Conservation (phyloP, 1,284 basidiomycete genomes). For the Sporisorium graminicola region DNA sequence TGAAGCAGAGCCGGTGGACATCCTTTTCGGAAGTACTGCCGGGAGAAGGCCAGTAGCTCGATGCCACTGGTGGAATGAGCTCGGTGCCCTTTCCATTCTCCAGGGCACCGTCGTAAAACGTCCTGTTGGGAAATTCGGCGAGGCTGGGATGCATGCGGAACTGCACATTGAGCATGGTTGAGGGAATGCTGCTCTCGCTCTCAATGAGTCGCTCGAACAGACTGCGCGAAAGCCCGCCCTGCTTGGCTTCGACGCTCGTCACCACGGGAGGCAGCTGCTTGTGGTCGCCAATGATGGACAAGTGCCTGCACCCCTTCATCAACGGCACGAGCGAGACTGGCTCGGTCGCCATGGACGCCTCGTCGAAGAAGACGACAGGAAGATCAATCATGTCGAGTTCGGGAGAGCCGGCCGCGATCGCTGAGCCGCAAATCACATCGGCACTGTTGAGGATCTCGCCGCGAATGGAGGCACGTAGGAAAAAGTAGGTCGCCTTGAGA, state of each 20-base stretch:
- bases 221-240: slow-evolving; percentile 81
- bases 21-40: neutral
- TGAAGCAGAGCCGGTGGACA: slow-evolving; percentile 42
- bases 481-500: slow-evolving; percentile 56
- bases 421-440: slow-evolving; percentile 71
- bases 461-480: slow-evolving; percentile 65
- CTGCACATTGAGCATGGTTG: slow-evolving; percentile 84
- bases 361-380: slow-evolving; percentile 92
- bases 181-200: slow-evolving; percentile 29
- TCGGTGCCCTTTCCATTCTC: slow-evolving; percentile 75
- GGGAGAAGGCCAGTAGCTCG: slow-evolving; percentile 39
- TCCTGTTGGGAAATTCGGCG: slow-evolving; percentile 83
- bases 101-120: slow-evolving; percentile 82
- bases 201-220: slow-evolving; percentile 87
- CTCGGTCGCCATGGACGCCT: slow-evolving; percentile 95
- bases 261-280: slow-evolving; percentile 95
- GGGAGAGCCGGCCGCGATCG: slow-evolving; percentile 53
- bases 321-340: slow-evolving; percentile 74
- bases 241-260: slow-evolving; percentile 72
- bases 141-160: slow-evolving; percentile 95
- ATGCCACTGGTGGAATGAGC: slow-evolving; percentile 45
- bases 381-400: slow-evolving; percentile 78
- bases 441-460: slow-evolving; percentile 68
- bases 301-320: slow-evolving; percentile 76
- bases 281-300: slow-evolving; percentile 93